These are phyloP conservation scores for Centrapalus pauciflorus DNA, from an alignment of 129 eudicot species.

Conservation along the genomic window DNA sequence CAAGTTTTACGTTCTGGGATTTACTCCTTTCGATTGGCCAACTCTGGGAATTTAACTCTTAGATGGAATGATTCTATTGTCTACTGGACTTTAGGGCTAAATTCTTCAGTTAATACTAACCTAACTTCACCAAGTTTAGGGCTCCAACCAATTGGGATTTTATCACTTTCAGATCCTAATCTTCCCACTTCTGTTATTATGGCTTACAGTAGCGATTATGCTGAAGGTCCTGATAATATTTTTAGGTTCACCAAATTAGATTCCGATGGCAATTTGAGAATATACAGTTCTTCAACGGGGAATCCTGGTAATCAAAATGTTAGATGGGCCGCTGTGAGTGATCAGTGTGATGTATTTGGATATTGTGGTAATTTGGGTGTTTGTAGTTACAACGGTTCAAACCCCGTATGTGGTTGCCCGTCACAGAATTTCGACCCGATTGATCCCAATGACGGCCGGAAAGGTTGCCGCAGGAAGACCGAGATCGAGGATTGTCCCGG, in stretches of 20 bases:
- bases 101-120: constrained; percentile 39
- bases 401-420: constrained; percentile 73
- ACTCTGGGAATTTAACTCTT: constrained; percentile 52
- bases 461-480: constrained; percentile 72
- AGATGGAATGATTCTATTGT: constrained; percentile 44
- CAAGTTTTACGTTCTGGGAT: constrained; percentile 45
- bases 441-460: constrained; percentile 42
- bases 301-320: constrained; percentile 19
- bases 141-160: constrained; percentile 55
- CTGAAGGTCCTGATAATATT: constrained; percentile 49
- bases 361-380: constrained; percentile 83
- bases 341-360: constrained; percentile 80
- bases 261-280: constrained; percentile 78
- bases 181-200: constrained; percentile 27
- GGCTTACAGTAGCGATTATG: constrained; percentile 87
- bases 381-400: constrained; percentile 76
- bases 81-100: constrained; percentile 62
- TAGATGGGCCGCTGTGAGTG: constrained; percentile 87
- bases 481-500: constrained; percentile 62
- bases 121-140: constrained; percentile 48
- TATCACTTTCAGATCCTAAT: constrained; percentile 39
- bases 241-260: constrained; percentile 62
- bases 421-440: constrained; percentile 64
- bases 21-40: constrained; percentile 43
- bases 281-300: constrained; percentile 52